Conservation (phyloP, 345 rosid species). For the Dipteronia sinensis region DNA sequence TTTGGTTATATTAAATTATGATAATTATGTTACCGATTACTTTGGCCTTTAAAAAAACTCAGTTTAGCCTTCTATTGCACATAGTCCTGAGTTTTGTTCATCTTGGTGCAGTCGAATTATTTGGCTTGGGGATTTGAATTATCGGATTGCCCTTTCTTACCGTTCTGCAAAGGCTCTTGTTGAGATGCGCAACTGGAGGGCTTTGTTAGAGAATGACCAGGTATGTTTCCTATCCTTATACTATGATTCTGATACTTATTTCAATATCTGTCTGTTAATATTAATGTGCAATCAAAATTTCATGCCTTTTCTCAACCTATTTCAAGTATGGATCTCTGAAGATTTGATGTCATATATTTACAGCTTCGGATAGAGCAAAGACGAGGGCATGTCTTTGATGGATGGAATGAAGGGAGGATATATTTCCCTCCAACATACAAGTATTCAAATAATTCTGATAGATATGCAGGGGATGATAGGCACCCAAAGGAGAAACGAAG, state of each 20-base stretch:
- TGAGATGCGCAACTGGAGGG: slow-evolving; percentile 97
- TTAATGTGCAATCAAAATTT: not conserved
- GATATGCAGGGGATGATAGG: slow-evolving; percentile 83
- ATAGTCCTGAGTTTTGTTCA: slow-evolving; percentile 8
- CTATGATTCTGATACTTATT: not conserved
- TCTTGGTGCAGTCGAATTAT: slow-evolving; percentile 68
- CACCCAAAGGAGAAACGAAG: slow-evolving; percentile 88
- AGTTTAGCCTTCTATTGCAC: not conserved
- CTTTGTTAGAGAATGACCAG: slow-evolving; percentile 93
- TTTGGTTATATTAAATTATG: slow-evolving; percentile 1
- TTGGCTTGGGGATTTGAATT: slow-evolving; percentile 98
- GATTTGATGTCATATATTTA: slow-evolving; percentile 13
- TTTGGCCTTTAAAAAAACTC: not conserved
- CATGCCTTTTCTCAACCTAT: not conserved
- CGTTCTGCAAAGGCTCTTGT: slow-evolving; percentile 89
- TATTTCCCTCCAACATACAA: slow-evolving; percentile 99
- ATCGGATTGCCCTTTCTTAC: slow-evolving; percentile 86
- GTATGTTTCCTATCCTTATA: slow-evolving; percentile 37
- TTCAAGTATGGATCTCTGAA: slow-evolving; percentile 16
- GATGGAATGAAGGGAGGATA: slow-evolving; percentile 94
- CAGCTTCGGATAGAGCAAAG: slow-evolving; percentile 87
- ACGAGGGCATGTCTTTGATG: slow-evolving; percentile 73
- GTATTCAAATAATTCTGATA: slow-evolving; percentile 90
- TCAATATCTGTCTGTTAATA: not conserved
- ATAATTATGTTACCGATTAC: not conserved